phyloP scores from a whole-genome alignment of 176 grass and related monocot species.

The Miscanthus lutarioriparius region DNA sequence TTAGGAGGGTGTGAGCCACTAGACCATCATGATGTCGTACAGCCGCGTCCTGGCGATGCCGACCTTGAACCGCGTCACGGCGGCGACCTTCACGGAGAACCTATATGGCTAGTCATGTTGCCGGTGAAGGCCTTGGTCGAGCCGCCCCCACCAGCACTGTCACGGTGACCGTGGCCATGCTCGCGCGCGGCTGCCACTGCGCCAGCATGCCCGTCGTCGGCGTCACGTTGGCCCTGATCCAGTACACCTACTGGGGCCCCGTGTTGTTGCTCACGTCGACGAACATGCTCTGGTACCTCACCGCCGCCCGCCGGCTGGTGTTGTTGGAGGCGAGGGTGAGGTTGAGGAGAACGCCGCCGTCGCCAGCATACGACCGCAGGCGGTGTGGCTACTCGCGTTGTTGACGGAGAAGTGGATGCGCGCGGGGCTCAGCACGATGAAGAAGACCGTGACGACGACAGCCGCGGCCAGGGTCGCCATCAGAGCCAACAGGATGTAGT shows the following conservation, averaged over 20 bases:
- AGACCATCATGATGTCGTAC: slow-evolving; percentile 2
- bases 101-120: too few relatives aligned
- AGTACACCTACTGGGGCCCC: too few relatives aligned
- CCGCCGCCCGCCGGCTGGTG: neutral
- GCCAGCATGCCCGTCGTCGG: neutral
- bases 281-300: neutral
- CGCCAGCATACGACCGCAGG: too few relatives aligned
- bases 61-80: neutral
- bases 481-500: neutral
- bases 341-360: neutral
- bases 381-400: too few relatives aligned
- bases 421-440: neutral
- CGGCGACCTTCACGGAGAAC: neutral
- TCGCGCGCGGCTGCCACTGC: neutral
- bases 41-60: neutral
- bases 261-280: neutral
- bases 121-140: too few relatives aligned
- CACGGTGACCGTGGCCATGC: neutral
- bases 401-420: neutral
- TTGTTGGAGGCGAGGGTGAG: neutral
- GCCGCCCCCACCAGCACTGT: neutral
- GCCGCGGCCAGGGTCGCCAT: neutral
- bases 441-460: neutral
- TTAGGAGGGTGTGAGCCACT: too few relatives aligned
- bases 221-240: neutral